Percentiles rank a stretch among this genome's conserved stretches.
phyloP scores from a whole-genome alignment of 2,329 filamentous ascomycete genomes.

The Alternaria viburni region DNA sequence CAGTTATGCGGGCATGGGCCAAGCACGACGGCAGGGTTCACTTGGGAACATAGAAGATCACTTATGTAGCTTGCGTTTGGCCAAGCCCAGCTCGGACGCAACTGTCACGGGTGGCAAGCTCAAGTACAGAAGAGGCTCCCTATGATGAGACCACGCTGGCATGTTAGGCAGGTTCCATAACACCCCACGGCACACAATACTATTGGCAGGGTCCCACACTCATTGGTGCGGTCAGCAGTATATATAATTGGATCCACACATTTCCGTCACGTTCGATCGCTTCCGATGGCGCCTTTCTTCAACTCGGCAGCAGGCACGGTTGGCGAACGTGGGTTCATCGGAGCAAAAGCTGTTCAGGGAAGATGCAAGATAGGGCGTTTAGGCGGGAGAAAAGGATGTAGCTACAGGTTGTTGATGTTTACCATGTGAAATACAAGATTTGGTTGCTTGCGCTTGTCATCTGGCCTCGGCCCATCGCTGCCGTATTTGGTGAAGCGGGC shows the following conservation, averaged over 20 bases:
- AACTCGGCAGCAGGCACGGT: neutral
- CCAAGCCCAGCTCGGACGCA: neutral
- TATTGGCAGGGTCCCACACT: neutral
- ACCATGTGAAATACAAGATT: neutral
- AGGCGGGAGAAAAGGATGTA: neutral
- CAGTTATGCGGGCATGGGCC: slow-evolving; percentile 20
- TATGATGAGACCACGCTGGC: slow-evolving; percentile 20
- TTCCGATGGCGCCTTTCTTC: neutral
- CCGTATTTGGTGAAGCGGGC: slow-evolving; percentile 3
- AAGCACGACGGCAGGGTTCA: neutral
- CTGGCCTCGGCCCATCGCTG: slow-evolving; percentile 8
- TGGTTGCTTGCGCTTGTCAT: neutral
- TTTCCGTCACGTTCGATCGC: slow-evolving; percentile 6
- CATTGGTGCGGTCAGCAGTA: slow-evolving; percentile 1
- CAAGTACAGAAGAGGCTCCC: slow-evolving; percentile 21
- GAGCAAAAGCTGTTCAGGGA: neutral
- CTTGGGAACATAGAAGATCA: slow-evolving; percentile 2
- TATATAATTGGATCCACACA: neutral
- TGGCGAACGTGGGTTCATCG: neutral
- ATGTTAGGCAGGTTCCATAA: neutral
- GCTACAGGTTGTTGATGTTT: neutral
- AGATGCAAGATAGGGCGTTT: neutral
- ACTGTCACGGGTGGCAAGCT: neutral
- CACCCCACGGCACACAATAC: neutral
- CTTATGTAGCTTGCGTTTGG: neutral